Conservation (phyloP, 352 stramenopile species). For the Phytopythium montanum region DNA sequence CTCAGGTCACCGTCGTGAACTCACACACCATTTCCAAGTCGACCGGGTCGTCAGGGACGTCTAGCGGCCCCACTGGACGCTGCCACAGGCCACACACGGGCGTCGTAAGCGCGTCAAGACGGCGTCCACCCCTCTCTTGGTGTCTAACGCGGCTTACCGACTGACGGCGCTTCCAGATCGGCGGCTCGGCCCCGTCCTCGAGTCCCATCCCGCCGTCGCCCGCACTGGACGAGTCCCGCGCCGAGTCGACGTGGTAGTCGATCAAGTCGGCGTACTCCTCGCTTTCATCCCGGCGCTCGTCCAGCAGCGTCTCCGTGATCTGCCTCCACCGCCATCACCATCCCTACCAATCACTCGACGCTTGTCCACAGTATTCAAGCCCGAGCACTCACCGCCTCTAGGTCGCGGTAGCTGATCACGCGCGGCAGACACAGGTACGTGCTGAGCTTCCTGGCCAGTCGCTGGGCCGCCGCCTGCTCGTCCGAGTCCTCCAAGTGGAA, state of each 20-base stretch:
- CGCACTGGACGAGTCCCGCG: slow-evolving; percentile 28
- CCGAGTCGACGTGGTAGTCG: slow-evolving; percentile 64
- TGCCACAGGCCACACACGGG: slow-evolving; percentile 7
- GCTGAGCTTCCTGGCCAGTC: slow-evolving; percentile 55
- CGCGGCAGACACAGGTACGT: slow-evolving; percentile 64
- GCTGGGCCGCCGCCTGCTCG: slow-evolving; percentile 37
- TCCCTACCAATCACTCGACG: too few relatives aligned
- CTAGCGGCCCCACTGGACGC: slow-evolving; percentile 36
- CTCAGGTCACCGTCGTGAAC: neutral
- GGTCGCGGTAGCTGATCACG: slow-evolving; percentile 67
- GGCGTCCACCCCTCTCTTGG: neutral
- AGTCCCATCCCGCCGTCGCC: neutral
- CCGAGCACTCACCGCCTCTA: slow-evolving; percentile 41
- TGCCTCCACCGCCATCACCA: slow-evolving; percentile 10
- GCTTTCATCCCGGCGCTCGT: slow-evolving; percentile 39
- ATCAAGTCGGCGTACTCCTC: slow-evolving; percentile 68
- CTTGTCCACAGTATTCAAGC: neutral
- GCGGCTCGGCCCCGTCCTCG: slow-evolving; percentile 14
- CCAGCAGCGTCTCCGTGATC: slow-evolving; percentile 69
- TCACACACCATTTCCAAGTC: slow-evolving; percentile 65
- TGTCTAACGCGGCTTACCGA: slow-evolving; percentile 16
- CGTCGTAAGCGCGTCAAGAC: neutral
- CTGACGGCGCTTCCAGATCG: slow-evolving; percentile 48
- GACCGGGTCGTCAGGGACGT: slow-evolving; percentile 32
- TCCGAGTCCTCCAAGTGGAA: slow-evolving; percentile 9